Base-by-base conservation (phyloP, 1,284 basidiomycete species). In the Boletus mariae region DNA sequence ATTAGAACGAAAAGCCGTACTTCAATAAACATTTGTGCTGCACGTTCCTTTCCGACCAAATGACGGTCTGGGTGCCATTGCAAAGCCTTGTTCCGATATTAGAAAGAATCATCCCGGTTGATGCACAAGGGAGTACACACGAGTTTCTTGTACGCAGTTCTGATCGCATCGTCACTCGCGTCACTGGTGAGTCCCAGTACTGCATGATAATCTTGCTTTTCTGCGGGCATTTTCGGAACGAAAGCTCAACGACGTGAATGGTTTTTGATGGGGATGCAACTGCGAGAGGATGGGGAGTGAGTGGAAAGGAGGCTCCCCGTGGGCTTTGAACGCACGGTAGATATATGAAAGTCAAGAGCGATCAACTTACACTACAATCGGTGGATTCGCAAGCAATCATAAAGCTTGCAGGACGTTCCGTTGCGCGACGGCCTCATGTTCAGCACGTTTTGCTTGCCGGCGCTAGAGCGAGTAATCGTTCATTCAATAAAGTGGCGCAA, bases 1-100 rank as follows among this genome's bases (percentile, higher is more conserved):
- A 32, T 34, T 17, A 15, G 17, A 2, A 28, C 26, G 45, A 49
- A 28, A 44, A 25, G 26, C 20, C 59, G 17, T 54, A 69, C 67
- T 45, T 71, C 59, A 44, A 69, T 65, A 51, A 71, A 69, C 50
- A 54, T 61, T 52, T 69, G 70, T 34, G 70, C 70, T 15, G 69
- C 69, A n/a, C 41, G 52, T 52, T 69, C 67, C 57, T 69, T 69
- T 4, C 59, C 63, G 15, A 51, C 75, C 49, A 77, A 73, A 73
- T 90, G 88, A 54, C 89, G 84, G 72, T 69, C 67, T 38, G 67
- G 67, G 28, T 69, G 67, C 70, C 70, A 69, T n/a, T 64, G 69
- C 20, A 71, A 55, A 49, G 66, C 67, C 67, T 69, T 57, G 47
- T 41, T 56, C 29, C 32, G 47, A 53, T 15, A 34, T 59, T 17